Percentiles rank a stretch among this genome's conserved stretches.
Conservation (phyloP, 768 basidiomycete species). For the Boletus sp. region DNA sequence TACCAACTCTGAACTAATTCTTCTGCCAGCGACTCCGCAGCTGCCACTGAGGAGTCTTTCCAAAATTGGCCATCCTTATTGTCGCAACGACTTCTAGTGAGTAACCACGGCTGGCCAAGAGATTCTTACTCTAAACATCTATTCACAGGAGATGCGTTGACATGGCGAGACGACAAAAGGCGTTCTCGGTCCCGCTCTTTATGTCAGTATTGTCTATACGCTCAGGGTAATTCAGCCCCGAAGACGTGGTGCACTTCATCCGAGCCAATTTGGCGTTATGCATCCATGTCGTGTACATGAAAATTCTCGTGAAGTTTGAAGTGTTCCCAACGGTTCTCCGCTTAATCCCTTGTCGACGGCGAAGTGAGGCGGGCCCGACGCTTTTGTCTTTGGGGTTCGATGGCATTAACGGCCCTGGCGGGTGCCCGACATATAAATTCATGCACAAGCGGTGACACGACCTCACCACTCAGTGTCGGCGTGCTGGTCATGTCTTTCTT, state of each 20-base stretch:
- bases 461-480: slow-evolving; percentile 24
- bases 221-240: slow-evolving; percentile 23
- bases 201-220: slow-evolving; percentile 27
- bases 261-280: slow-evolving; percentile 23
- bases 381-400: slow-evolving; percentile 34
- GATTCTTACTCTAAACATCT: slow-evolving; percentile 5
- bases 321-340: slow-evolving; percentile 27
- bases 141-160: slow-evolving; percentile 33
- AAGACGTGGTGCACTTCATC: slow-evolving; percentile 18
- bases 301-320: slow-evolving; percentile 27
- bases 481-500: slow-evolving; percentile 38
- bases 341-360: slow-evolving; percentile 33
- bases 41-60: slow-evolving; percentile 10
- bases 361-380: slow-evolving; percentile 31
- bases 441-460: slow-evolving; percentile 1
- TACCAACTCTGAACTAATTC: not conserved
- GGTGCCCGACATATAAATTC: slow-evolving; percentile 33
- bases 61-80: slow-evolving; percentile 29
- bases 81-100: slow-evolving; percentile 24
- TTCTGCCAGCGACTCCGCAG: slow-evolving; percentile 1
- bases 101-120: slow-evolving; percentile 14
- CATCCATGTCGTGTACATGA: slow-evolving; percentile 27
- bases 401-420: slow-evolving; percentile 22
- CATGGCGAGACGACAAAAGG: slow-evolving; percentile 34
- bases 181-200: slow-evolving; percentile 29